Evolutionary conservation across 441 rosid species (phyloP), one percentile per base, ranked within the genome.

Genomic region (Populus hybrid): DNA sequence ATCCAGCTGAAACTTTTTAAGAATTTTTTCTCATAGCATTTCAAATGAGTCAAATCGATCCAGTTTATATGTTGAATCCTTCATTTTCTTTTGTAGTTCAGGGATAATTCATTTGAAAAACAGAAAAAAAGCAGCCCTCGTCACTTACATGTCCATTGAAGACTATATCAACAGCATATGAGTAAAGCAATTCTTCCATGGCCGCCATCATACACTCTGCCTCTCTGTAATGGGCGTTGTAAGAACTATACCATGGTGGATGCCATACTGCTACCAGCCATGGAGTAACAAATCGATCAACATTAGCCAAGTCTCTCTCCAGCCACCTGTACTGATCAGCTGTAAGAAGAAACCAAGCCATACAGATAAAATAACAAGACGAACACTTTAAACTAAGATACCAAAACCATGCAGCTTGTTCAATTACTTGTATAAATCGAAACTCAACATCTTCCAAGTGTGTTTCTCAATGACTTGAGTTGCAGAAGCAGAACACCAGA

Each of bases 251-350:
- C 95, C 95, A 91, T 6, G 93, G 93, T 12, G 92, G 82, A 70
- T 86, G 92, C 92, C 93, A 91, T 38, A 82, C 78, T 72, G 91
- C 92, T 57, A 90, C 80, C 70, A 90, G 73, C 95, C 95, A 91
- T 20, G 93, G 93, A 46, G 91, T 90, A 50, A 75, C 65, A 10
- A 76, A 73, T 79, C 93, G 73, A 75, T 91, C 77, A 21, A 91
- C 86, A 46, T 81, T 77, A 32, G 78, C 83, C 75, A 91, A 84
- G 85, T 91, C 90, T 30, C 61, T 77, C 78, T 87, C 90, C 76
- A 90, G 82, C 95, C 93, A 91, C 36, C 70, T 79, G 78, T 86
- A 88, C 50, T 88, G 93, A 34, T 86, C 82, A 34, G 85, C 95
- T 87, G 81, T 69, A 73, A 83, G 63, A 61, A 38, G 34, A 69